Conservation (phyloP, 2,329 filamentous ascomycete species). For the Colletotrichum lindemuthianum region DNA sequence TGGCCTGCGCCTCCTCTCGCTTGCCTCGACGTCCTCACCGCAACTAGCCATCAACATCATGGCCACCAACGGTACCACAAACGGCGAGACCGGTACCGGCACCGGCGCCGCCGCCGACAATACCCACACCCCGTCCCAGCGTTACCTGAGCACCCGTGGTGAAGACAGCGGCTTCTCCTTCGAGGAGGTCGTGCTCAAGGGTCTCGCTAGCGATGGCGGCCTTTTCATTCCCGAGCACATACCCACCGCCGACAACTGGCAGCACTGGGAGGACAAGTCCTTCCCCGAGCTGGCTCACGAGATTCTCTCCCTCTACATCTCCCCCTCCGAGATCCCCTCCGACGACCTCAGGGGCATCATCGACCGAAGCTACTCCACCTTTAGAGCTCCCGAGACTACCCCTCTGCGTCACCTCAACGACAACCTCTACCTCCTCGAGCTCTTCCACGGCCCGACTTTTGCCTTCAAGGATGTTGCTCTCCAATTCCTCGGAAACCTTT, state of each 20-base stretch:
- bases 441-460: constrained; percentile 96
- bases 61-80: constrained; percentile 52
- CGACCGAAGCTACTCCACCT: constrained; percentile 86
- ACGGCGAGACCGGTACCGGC: constrained; percentile 39
- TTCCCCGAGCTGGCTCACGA: constrained; percentile 86
- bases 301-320: constrained; percentile 90
- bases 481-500: constrained; percentile 96
- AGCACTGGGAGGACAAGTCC: constrained; percentile 80
- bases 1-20: constrained; percentile 14
- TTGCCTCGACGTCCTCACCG: neutral
- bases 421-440: constrained; percentile 86
- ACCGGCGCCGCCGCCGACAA: constrained; percentile 35
- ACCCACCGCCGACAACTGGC: constrained; percentile 71
- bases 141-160: constrained; percentile 62
- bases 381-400: constrained; percentile 81
- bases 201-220: constrained; percentile 85
- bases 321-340: constrained; percentile 80
- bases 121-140: constrained; percentile 57
- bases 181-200: constrained; percentile 90
- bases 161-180: constrained; percentile 75
- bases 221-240: constrained; percentile 90
- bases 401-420: constrained; percentile 82
- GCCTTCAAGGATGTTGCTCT: constrained; percentile 94
- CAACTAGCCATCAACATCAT: constrained; percentile 43
- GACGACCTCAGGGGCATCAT: constrained; percentile 86